These are phyloP conservation scores for Sporothrix schenckii DNA, from an alignment of 2,329 filamentous ascomycete genomes.

Conservation along the genomic window DNA sequence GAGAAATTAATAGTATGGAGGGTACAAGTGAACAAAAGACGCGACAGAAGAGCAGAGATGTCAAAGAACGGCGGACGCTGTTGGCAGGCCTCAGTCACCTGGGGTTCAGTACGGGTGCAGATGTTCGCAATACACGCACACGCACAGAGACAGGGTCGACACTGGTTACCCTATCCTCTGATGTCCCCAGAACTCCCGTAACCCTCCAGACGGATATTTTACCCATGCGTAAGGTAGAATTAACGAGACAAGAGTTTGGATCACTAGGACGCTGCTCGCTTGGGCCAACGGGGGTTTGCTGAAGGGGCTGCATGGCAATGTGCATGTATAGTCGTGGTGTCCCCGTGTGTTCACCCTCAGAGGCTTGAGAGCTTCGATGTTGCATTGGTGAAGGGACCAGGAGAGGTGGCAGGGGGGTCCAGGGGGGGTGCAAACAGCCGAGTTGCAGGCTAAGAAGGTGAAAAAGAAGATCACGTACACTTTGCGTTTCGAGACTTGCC, in stretches of 20 bases:
- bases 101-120: slow-evolving; percentile 26
- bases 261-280: not conserved
- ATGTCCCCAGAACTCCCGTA: not conserved
- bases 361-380: slow-evolving; percentile 31
- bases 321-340: not conserved
- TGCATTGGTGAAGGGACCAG: slow-evolving; percentile 16
- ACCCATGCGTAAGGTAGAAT: not conserved
- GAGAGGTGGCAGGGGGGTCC: slow-evolving; percentile 36
- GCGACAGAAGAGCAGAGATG: not conserved
- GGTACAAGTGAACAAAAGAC: not conserved
- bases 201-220: not conserved
- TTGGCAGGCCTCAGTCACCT: not conserved
- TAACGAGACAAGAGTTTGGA: slow-evolving; percentile 6
- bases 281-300: not conserved
- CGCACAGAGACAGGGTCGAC: slow-evolving; percentile 25
- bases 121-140: slow-evolving; percentile 32
- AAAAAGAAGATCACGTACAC: slow-evolving; percentile 47
- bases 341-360: not conserved
- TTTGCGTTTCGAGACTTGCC: slow-evolving; percentile 49
- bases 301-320: slow-evolving; percentile 1
- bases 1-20: slow-evolving; percentile 1
- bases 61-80: not conserved
- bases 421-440: slow-evolving; percentile 42
- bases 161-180: not conserved
- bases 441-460: slow-evolving; percentile 42